These are phyloP conservation scores for Ustilago loliicola DNA, from an alignment of 1,284 basidiomycete genomes.

Conservation along the genomic window DNA sequence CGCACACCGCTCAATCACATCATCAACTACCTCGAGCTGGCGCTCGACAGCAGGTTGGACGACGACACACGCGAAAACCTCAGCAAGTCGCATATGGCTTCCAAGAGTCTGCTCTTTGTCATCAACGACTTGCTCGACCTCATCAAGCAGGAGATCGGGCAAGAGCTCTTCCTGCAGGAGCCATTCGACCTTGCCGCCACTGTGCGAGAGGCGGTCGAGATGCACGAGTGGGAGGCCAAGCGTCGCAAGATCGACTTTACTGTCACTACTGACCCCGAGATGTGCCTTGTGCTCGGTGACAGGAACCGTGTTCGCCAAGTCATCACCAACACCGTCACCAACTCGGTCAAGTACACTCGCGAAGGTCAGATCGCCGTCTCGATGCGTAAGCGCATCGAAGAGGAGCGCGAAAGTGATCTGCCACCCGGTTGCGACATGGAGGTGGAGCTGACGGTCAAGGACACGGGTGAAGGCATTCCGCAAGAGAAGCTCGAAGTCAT, in stretches of 20 bases:
- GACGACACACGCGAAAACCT: slow-evolving; percentile 84
- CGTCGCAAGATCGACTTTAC: slow-evolving; percentile 79
- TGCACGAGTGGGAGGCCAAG: slow-evolving; percentile 78
- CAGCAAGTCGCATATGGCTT: slow-evolving; percentile 82
- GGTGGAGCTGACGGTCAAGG: slow-evolving; percentile 81
- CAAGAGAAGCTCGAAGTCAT: slow-evolving; percentile 82
- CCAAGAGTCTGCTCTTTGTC: slow-evolving; percentile 76
- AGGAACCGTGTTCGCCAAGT: slow-evolving; percentile 80
- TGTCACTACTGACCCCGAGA: slow-evolving; percentile 76
- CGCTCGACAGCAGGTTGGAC: slow-evolving; percentile 83
- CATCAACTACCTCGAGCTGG: slow-evolving; percentile 82
- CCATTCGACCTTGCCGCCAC: slow-evolving; percentile 81
- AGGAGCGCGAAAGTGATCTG: slow-evolving; percentile 40
- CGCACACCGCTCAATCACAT: slow-evolving; percentile 68
- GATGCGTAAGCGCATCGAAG: slow-evolving; percentile 72
- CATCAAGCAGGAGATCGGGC: slow-evolving; percentile 83
- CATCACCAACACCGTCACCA: slow-evolving; percentile 85
- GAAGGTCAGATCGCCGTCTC: slow-evolving; percentile 78
- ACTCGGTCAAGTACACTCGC: slow-evolving; percentile 81
- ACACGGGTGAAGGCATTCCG: slow-evolving; percentile 84
- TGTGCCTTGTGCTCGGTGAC: slow-evolving; percentile 74
- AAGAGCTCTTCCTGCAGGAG: slow-evolving; percentile 84
- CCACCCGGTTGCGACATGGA: slow-evolving; percentile 72
- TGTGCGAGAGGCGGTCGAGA: slow-evolving; percentile 78
- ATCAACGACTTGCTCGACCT: slow-evolving; percentile 90